phyloP scores from a whole-genome alignment of 768 basidiomycete species.

The Boletus sp. region DNA sequence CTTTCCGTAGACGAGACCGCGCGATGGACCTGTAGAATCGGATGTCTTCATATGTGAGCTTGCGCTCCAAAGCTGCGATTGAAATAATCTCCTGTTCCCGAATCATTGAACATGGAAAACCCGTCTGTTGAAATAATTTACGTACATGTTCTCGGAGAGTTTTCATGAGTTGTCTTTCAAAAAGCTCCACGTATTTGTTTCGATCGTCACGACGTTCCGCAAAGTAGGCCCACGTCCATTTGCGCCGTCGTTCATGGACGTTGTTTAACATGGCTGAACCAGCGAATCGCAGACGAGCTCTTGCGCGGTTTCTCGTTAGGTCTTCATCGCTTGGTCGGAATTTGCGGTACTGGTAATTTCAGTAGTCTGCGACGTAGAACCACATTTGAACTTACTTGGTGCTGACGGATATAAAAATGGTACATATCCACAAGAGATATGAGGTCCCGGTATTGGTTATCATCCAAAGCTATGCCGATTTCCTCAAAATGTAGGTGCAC shows the following conservation, averaged over 20 bases:
- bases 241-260: conserved; percentile 75
- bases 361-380: conserved; percentile 3
- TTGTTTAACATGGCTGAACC: conserved; percentile 73
- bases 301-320: conserved; percentile 55
- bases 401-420: conserved; percentile 86
- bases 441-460: conserved; percentile 90
- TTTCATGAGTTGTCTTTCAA: conserved; percentile 67
- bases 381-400: conserved; percentile 50
- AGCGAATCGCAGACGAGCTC: conserved; percentile 75
- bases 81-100: conserved; percentile 44
- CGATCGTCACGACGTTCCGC: conserved; percentile 85
- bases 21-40: conserved; percentile 97
- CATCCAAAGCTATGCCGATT: conserved; percentile 87
- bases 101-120: neutral
- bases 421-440: conserved; percentile 95
- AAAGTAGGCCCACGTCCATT: conserved; percentile 94
- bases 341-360: conserved; percentile 60
- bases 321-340: conserved; percentile 68
- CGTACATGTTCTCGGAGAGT: conserved; percentile 54
- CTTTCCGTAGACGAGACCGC: conserved; percentile 82
- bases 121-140: neutral
- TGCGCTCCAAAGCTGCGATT: conserved; percentile 69
- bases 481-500: conserved; percentile 87
- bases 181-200: conserved; percentile 78
- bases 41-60: conserved; percentile 90